Evolutionary conservation across 257 asterid species (phyloP).

Genomic region (Solanum paucissectum): DNA sequence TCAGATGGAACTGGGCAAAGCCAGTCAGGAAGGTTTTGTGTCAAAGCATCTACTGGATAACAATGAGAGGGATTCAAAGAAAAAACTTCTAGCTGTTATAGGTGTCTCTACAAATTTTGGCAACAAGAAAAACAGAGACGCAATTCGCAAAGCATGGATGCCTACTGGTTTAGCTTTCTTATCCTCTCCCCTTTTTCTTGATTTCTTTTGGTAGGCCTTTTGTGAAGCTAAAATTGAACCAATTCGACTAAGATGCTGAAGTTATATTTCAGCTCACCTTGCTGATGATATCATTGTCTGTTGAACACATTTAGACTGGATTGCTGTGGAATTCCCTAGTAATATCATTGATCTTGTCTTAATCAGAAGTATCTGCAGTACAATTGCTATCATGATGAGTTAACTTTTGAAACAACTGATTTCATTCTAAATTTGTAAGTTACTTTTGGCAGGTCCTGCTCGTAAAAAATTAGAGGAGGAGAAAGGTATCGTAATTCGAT

Average conservation of each 20-base stretch:
- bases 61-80: conserved; percentile 32
- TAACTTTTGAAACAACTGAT: not conserved
- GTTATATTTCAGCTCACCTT: not conserved
- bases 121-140: conserved; percentile 71
- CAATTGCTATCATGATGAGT: not conserved
- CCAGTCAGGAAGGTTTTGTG: conserved; percentile 68
- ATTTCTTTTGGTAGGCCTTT: not conserved
- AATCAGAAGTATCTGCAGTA: not conserved
- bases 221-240: not conserved
- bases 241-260: not conserved
- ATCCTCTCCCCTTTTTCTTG: not conserved
- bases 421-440: not conserved
- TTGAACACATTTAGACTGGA: not conserved
- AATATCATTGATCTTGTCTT: not conserved
- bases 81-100: conserved; percentile 60
- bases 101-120: conserved; percentile 74
- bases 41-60: conserved; percentile 32
- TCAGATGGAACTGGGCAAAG: conserved; percentile 56
- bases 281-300: not conserved
- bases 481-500: conserved; percentile 67
- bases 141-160: conserved; percentile 92
- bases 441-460: conserved; percentile 37
- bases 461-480: conserved; percentile 59
- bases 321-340: not conserved
- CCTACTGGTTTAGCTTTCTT: conserved; percentile 42